Percentiles rank a stretch among this genome's conserved stretches.
phyloP scores from a whole-genome alignment of 139 green algal species.

The Micromonas commoda region DNA sequence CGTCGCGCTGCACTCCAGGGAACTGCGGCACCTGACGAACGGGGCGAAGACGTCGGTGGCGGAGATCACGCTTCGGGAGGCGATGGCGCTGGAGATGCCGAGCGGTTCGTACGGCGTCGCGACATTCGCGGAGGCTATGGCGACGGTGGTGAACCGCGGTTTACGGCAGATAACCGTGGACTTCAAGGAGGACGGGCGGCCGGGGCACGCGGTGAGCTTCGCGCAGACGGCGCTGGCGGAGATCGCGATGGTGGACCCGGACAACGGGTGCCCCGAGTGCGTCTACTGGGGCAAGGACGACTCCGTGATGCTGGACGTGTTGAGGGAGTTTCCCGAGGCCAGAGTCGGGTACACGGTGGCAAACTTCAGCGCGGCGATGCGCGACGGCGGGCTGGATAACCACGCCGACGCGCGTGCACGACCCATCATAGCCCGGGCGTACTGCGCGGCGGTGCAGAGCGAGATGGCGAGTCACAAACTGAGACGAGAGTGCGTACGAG shows the following conservation, averaged over 20 bases:
- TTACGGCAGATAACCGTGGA: slow-evolving; percentile 26
- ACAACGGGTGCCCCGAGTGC: slow-evolving; percentile 4
- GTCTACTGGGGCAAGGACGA: slow-evolving; percentile 13
- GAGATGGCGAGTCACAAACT: slow-evolving; percentile 24
- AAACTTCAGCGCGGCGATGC: slow-evolving; percentile 6
- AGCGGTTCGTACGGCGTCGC: slow-evolving; percentile 15
- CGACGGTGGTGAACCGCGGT: slow-evolving; percentile 20
- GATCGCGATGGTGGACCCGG: not conserved
- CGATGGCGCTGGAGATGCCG: slow-evolving; percentile 26
- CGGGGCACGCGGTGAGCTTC: not conserved
- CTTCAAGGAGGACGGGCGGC: slow-evolving; percentile 38
- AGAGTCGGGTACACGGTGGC: slow-evolving; percentile 21
- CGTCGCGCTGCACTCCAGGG: slow-evolving; percentile 51
- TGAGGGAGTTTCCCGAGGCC: not conserved
- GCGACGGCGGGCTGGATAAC: not conserved
- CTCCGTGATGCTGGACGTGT: not conserved
- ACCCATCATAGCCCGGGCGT: not conserved
- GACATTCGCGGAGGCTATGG: slow-evolving; percentile 39
- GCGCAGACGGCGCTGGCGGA: not conserved
- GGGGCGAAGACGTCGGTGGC: slow-evolving; percentile 28
- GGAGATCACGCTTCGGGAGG: too few relatives aligned
- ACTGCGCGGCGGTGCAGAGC: not conserved
- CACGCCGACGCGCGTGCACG: not conserved
- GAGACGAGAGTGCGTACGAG: slow-evolving; percentile 18
- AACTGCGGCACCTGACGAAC: slow-evolving; percentile 35